phyloP scores from a whole-genome alignment of 805 yeast species.

The Blastobotrys chiropterorum region DNA sequence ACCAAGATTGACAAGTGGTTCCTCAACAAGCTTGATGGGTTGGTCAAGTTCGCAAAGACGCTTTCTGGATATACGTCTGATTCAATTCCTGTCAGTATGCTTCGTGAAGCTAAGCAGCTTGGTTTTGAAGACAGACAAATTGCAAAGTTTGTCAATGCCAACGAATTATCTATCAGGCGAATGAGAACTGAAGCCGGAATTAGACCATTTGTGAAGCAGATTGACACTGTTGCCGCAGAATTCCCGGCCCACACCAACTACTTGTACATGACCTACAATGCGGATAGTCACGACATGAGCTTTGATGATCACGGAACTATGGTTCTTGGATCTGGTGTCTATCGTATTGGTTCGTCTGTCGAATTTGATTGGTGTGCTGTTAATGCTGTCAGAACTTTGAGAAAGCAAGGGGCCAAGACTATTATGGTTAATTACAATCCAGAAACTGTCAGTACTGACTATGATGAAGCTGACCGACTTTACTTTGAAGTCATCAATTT shows the following conservation, averaged over 20 bases:
- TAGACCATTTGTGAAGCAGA: conserved; percentile 89
- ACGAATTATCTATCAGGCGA: conserved; percentile 89
- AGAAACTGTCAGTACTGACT: conserved; percentile 97
- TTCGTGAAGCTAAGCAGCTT: conserved; percentile 87
- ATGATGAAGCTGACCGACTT: conserved; percentile 94
- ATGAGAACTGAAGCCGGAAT: conserved; percentile 81
- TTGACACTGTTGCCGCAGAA: conserved; percentile 98
- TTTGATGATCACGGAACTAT: conserved; percentile 90
- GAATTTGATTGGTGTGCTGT: conserved; percentile 99
- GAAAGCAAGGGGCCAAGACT: conserved; percentile 81
- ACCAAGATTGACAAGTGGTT: conserved; percentile 97
- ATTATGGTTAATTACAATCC: conserved; percentile 98
- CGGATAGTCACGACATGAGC: conserved; percentile 76
- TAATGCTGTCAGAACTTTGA: conserved; percentile 86
- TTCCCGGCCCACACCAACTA: conserved; percentile 96
- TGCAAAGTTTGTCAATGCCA: conserved; percentile 80
- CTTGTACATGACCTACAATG: conserved; percentile 90
- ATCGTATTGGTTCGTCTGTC: conserved; percentile 97
- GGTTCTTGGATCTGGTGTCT: conserved; percentile 97
- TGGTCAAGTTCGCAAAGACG: conserved; percentile 63
- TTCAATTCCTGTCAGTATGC: conserved; percentile 52
- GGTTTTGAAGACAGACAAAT: conserved; percentile 97
- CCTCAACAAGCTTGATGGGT: conserved; percentile 72
- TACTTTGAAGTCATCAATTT: conserved; percentile 93
- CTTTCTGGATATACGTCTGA: conserved; percentile 27